A percentile compares a stretch with the other conserved stretches of the same genome.
Conservation (phyloP, 1,139 yeast genomes). For the Hanseniaspora gamundiae region DNA sequence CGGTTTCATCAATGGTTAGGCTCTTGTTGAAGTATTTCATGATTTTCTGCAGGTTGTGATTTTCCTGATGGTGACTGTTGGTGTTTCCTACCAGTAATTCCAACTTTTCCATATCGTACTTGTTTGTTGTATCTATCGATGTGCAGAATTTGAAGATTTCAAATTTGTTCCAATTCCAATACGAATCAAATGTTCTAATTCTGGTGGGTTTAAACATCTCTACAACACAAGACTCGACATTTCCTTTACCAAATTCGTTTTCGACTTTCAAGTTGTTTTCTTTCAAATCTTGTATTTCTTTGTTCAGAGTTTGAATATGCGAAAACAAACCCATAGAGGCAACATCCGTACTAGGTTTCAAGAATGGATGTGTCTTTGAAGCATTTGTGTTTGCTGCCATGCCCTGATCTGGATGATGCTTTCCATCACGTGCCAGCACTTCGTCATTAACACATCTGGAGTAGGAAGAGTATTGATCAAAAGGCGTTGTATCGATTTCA, state of each 20-base stretch:
- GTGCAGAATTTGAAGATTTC: slow-evolving; percentile 20
- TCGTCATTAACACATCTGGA: neutral
- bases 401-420: too few relatives aligned
- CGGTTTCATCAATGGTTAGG: neutral
- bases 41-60: neutral
- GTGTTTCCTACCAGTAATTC: neutral
- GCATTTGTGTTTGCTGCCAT: neutral
- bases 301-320: neutral
- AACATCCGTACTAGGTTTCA: neutral
- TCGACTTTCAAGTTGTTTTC: slow-evolving; percentile 35
- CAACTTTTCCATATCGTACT: neutral
- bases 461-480: slow-evolving; percentile 25
- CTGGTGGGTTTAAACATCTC: slow-evolving; percentile 80
- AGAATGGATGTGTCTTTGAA: neutral
- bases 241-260: slow-evolving; percentile 85
- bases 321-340: neutral
- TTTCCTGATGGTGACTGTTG: neutral
- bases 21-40: neutral
- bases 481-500: slow-evolving; percentile 25
- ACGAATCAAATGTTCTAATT: slow-evolving; percentile 84
- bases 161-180: slow-evolving; percentile 96
- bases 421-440: neutral
- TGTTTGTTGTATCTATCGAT: neutral
- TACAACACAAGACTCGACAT: slow-evolving; percentile 71
- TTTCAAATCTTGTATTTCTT: slow-evolving; percentile 1